Conservation (phyloP, 495 filamentous ascomycete species). For the Monascus purpureus region DNA sequence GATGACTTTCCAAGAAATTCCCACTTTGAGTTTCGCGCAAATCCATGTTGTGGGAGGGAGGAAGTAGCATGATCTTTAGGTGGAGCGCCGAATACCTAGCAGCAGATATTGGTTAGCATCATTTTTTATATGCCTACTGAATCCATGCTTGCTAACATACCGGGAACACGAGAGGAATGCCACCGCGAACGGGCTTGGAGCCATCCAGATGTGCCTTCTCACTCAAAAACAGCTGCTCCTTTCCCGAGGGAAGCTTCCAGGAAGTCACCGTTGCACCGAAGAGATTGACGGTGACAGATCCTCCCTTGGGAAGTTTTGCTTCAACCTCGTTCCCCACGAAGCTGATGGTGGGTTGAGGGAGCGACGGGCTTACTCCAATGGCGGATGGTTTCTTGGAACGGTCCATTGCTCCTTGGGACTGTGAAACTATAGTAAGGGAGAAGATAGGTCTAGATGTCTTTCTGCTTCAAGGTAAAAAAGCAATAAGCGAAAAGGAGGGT, state of each 20-base stretch:
- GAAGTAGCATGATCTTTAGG: constrained; percentile 56
- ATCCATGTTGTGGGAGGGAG: constrained; percentile 82
- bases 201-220: constrained; percentile 57
- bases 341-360: constrained; percentile 53
- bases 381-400: constrained; percentile 69
- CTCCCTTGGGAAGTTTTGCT: constrained; percentile 68
- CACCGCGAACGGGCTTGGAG: constrained; percentile 44
- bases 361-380: constrained; percentile 50
- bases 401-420: constrained; percentile 51
- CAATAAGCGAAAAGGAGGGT: too few species aligned
- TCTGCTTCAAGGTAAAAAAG: too few species aligned
- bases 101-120: constrained; percentile 6
- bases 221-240: constrained; percentile 82
- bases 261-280: constrained; percentile 86
- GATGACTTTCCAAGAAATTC: constrained; percentile 49
- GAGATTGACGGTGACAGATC: constrained; percentile 71
- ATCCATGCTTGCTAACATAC: constrained; percentile 33
- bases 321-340: constrained; percentile 54
- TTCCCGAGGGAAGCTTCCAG: constrained; percentile 70
- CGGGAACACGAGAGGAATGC: constrained; percentile 92
- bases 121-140: background rate
- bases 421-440: too few species aligned
- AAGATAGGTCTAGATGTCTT: too few species aligned
- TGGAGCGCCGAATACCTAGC: constrained; percentile 78
- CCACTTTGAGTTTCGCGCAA: constrained; percentile 71